A percentile compares a stretch with the other conserved stretches of the same genome.
Conservation (phyloP, 495 filamentous ascomycete genomes). For the Tuber microsphaerosporum region DNA sequence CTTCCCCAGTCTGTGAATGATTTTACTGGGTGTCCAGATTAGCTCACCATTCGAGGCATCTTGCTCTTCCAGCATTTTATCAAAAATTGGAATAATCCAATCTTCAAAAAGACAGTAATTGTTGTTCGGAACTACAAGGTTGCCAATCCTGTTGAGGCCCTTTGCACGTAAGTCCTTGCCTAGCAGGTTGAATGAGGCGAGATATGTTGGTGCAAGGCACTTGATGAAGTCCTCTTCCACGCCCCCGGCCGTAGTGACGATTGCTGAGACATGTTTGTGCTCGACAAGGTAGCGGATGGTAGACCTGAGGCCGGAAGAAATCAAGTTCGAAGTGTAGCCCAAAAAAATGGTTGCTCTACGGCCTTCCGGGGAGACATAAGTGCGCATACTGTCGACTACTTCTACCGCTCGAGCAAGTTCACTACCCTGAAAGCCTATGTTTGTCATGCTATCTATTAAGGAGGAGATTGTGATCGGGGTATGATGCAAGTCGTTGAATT, state of each 20-base stretch:
- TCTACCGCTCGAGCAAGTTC: constrained; percentile 73
- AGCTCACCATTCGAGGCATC: constrained; percentile 61
- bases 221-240: constrained; percentile 98
- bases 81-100: constrained; percentile 88
- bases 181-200: constrained; percentile 68
- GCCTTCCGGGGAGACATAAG: constrained; percentile 65
- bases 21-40: constrained; percentile 82
- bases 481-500: constrained; percentile 73
- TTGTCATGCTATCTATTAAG: constrained; percentile 69
- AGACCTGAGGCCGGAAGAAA: constrained; percentile 87
- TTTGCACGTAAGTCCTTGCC: constrained; percentile 70
- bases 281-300: constrained; percentile 87
- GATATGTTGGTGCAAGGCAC: constrained; percentile 86
- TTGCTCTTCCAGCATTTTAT: constrained; percentile 86
- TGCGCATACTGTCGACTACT: constrained; percentile 90
- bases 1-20: constrained; percentile 76
- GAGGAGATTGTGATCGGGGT: constrained; percentile 75
- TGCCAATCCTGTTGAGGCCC: constrained; percentile 91
- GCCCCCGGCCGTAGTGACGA: constrained; percentile 94
- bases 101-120: constrained; percentile 98
- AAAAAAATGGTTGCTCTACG: constrained; percentile 85
- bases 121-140: constrained; percentile 88
- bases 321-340: constrained; percentile 92
- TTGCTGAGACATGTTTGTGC: constrained; percentile 79
- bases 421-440: constrained; percentile 88